phyloP scores from a whole-genome alignment of 495 filamentous ascomycete genomes.

The Jackrogersella multiformis region DNA sequence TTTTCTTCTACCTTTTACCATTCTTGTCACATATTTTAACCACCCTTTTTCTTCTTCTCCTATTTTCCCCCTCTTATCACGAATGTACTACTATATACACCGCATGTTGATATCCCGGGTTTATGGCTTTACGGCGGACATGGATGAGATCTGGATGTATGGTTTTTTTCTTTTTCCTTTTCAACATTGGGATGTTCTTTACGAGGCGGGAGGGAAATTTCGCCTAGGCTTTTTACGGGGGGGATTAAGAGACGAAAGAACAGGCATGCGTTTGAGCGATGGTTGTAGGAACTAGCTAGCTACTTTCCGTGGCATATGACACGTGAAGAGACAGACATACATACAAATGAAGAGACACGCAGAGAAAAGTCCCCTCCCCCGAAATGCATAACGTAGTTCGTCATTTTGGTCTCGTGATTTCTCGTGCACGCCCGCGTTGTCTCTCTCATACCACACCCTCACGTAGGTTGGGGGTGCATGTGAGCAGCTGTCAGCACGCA shows the following conservation, averaged over 20 bases:
- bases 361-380: slow-evolving; percentile 25
- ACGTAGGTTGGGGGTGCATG: slow-evolving; percentile 30
- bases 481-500: slow-evolving; percentile 43
- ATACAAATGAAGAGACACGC: slow-evolving; percentile 20
- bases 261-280: slow-evolving; percentile 10
- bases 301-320: slow-evolving; percentile 35
- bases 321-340: slow-evolving; percentile 36
- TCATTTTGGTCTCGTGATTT: slow-evolving; percentile 43
- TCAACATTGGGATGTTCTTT: slow-evolving; percentile 36
- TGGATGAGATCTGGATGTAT: slow-evolving; percentile 26
- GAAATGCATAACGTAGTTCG: slow-evolving; percentile 15
- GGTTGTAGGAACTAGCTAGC: slow-evolving; percentile 11
- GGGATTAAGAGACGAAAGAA: neutral
- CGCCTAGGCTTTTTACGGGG: slow-evolving; percentile 1
- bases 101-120: slow-evolving; percentile 38
- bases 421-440: slow-evolving; percentile 13
- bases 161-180: slow-evolving; percentile 15
- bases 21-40: slow-evolving; percentile 30
- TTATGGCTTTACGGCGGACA: slow-evolving; percentile 38
- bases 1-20: slow-evolving; percentile 4
- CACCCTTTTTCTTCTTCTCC: slow-evolving; percentile 9
- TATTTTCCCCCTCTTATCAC: slow-evolving; percentile 14
- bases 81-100: slow-evolving; percentile 42
- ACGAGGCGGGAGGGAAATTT: slow-evolving; percentile 22
- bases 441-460: slow-evolving; percentile 29